Conservation (phyloP, 805 yeast genomes). For the Candida pini region DNA sequence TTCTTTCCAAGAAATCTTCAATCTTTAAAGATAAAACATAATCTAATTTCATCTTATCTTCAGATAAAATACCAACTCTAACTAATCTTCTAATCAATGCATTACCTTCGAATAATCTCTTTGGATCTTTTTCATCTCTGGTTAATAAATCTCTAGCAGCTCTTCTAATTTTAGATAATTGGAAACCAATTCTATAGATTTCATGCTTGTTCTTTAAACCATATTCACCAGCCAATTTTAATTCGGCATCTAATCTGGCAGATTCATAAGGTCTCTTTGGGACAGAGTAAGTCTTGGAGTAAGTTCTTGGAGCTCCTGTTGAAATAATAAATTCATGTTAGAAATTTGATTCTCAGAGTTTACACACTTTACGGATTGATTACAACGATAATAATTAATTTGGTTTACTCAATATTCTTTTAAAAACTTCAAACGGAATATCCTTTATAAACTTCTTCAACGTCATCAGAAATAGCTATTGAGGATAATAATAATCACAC, state of each 20-base stretch:
- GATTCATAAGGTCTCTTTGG: constrained; percentile 99
- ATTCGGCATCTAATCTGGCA: constrained; percentile 98
- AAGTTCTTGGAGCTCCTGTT: constrained; percentile 96
- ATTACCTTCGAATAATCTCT: constrained; percentile 99
- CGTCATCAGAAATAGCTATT: too few species aligned
- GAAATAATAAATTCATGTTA: neutral
- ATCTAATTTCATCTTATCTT: constrained; percentile 99
- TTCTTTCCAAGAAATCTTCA: constrained; percentile 99
- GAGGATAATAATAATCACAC: too few species aligned
- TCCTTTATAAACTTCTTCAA: too few species aligned
- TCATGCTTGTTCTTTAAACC: constrained; percentile 99
- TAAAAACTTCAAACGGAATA: constrained; percentile 7
- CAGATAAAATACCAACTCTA: constrained; percentile 97
- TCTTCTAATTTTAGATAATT: constrained; percentile 99
- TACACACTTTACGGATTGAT: too few species aligned
- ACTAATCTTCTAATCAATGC: constrained; percentile 99
- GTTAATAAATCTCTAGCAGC: constrained; percentile 99
- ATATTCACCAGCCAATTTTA: constrained; percentile 99
- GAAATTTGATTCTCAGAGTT: too few species aligned
- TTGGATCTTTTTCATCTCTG: constrained; percentile 99
- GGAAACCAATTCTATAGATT: constrained; percentile 99
- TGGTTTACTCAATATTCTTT: constrained; percentile 1
- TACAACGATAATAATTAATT: too few species aligned
- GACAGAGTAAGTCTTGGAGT: constrained; percentile 99
- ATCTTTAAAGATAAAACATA: constrained; percentile 96